phyloP scores from a whole-genome alignment of 2,329 filamentous ascomycete genomes.

The Venturia effusa region DNA sequence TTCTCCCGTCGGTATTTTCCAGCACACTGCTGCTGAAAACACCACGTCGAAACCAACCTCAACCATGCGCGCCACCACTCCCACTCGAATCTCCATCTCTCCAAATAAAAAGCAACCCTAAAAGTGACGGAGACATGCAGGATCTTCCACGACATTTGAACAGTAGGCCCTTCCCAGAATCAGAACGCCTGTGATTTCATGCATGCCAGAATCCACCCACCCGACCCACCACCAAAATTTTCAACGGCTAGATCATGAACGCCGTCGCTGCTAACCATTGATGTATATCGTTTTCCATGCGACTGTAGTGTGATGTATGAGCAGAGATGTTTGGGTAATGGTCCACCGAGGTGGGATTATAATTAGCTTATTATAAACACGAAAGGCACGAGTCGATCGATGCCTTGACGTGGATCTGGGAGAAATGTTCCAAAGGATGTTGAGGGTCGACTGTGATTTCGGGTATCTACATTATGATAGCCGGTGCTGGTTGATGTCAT shows the following conservation, averaged over 20 bases:
- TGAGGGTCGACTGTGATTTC: neutral
- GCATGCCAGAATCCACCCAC: neutral
- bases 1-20: neutral
- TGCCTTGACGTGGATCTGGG: neutral
- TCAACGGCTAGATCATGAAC: neutral
- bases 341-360: neutral
- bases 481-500: conserved; percentile 26
- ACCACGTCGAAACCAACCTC: neutral
- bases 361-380: neutral
- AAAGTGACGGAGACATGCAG: neutral
- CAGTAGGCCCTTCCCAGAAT: neutral
- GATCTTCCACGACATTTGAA: neutral
- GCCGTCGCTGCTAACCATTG: neutral
- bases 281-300: conserved; percentile 1
- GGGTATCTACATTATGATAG: conserved; percentile 37
- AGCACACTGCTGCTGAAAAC: neutral
- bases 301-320: neutral
- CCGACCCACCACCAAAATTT: neutral
- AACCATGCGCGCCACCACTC: neutral
- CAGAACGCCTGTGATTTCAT: conserved; percentile 2
- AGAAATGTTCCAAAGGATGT: neutral
- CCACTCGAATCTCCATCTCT: neutral
- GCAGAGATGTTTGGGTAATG: neutral
- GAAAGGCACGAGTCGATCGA: neutral
- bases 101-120: neutral